phyloP scores from a whole-genome alignment of 805 yeast species.

The Saccharomycopsis sp. region DNA sequence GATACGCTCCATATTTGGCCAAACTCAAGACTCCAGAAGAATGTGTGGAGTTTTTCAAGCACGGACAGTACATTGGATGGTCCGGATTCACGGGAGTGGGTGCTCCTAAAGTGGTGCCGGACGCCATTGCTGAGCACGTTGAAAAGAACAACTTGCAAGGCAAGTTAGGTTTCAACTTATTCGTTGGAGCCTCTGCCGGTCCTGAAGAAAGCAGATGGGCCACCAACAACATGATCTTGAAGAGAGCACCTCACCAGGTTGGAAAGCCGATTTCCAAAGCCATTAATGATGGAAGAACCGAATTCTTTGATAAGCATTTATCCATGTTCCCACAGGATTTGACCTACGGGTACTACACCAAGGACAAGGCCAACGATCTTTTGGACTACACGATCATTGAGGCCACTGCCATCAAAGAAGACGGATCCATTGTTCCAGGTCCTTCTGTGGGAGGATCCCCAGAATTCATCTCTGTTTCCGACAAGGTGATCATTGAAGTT shows the following conservation, averaged over 20 bases:
- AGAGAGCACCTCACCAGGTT: constrained; percentile 96
- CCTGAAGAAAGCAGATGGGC: constrained; percentile 98
- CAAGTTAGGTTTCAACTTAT: constrained; percentile 76
- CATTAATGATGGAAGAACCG: constrained; percentile 80
- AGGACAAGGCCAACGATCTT: constrained; percentile 46
- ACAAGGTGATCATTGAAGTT: constrained; percentile 85
- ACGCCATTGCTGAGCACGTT: constrained; percentile 81
- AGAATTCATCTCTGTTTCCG: constrained; percentile 77
- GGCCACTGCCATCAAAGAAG: constrained; percentile 93
- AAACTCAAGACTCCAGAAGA: constrained; percentile 78
- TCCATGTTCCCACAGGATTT: constrained; percentile 99
- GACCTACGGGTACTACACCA: constrained; percentile 85
- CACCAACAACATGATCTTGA: constrained; percentile 69
- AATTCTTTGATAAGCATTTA: constrained; percentile 90
- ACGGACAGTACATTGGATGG: constrained; percentile 94
- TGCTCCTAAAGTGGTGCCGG: constrained; percentile 90
- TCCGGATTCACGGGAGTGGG: constrained; percentile 99
- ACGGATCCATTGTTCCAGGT: constrained; percentile 89
- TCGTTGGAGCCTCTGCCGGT: constrained; percentile 97
- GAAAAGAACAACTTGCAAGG: constrained; percentile 83
- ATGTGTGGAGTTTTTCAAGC: constrained; percentile 72
- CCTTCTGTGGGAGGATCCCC: constrained; percentile 99
- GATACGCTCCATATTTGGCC: constrained; percentile 78
- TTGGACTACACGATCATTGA: constrained; percentile 87
- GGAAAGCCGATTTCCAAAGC: constrained; percentile 90